Percentiles rank a stretch among this genome's conserved stretches.
Evolutionary conservation across 768 basidiomycete genomes (phyloP).

Genomic region (Arthromyces matolae): DNA sequence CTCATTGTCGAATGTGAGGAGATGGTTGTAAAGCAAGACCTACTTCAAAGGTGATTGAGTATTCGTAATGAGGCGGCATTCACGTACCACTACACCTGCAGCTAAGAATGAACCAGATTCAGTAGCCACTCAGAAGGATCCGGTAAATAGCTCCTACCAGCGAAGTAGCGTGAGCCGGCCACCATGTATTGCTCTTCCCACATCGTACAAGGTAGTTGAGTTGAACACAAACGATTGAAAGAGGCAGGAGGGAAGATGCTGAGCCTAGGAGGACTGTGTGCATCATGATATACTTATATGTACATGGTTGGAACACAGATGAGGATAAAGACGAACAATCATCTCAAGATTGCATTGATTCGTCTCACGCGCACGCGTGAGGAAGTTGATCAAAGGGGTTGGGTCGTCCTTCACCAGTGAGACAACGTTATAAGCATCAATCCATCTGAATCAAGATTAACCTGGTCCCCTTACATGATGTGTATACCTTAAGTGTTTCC

Average conservation of each 20-base stretch:
- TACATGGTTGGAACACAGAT: no score
- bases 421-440: no score
- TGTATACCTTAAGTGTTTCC: no score
- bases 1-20: conserved; percentile 37
- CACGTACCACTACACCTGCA: conserved; percentile 12
- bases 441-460: no score
- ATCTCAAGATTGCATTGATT: no score
- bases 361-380: no score
- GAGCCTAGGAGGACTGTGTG: not conserved
- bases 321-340: no score
- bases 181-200: not conserved
- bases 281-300: not conserved
- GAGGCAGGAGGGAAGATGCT: not conserved
- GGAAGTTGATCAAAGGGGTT: no score
- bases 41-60: no score
- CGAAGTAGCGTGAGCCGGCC: conserved; percentile 5
- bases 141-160: conserved; percentile 1
- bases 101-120: conserved; percentile 4
- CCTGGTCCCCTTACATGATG: no score
- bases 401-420: no score
- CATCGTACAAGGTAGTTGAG: not conserved
- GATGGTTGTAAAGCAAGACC: conserved; percentile 40
- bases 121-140: not conserved
- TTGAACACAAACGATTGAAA: not conserved
- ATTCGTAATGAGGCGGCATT: no score